Conservation (phyloP, 2,329 filamentous ascomycete species). For the Neonectria sp. region DNA sequence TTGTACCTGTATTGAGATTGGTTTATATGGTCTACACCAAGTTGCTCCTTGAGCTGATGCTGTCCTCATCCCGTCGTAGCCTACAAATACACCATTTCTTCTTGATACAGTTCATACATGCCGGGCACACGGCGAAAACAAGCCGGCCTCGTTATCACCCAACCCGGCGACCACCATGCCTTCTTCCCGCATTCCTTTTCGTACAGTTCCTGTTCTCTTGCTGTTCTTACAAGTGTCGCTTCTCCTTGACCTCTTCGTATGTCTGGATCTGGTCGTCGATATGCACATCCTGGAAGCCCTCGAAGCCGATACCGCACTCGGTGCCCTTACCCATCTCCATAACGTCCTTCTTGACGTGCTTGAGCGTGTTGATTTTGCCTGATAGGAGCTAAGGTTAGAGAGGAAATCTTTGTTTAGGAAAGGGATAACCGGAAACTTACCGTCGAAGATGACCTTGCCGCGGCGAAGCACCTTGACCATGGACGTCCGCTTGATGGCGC, state of each 20-base stretch:
- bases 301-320: constrained; percentile 94
- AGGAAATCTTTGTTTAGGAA: background rate
- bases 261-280: constrained; percentile 90
- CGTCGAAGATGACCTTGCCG: constrained; percentile 83
- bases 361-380: constrained; percentile 87
- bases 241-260: constrained; percentile 84
- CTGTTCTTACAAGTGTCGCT: constrained; percentile 68
- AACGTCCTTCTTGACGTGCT: constrained; percentile 94
- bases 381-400: background rate
- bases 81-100: constrained; percentile 25
- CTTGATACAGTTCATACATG: constrained; percentile 27
- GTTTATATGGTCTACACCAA: constrained; percentile 4
- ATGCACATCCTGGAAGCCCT: constrained; percentile 82
- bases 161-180: constrained; percentile 6
- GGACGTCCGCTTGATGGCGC: constrained; percentile 74
- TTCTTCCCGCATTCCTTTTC: constrained; percentile 26
- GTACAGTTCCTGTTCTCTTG: constrained; percentile 36
- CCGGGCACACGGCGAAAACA: constrained; percentile 15
- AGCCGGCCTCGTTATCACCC: constrained; percentile 5
- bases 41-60: background rate
- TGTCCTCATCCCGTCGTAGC: constrained; percentile 11
- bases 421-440: constrained; percentile 66
- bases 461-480: constrained; percentile 81
- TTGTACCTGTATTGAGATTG: constrained; percentile 33
- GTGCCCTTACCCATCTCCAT: constrained; percentile 89